A percentile compares a stretch with the other conserved stretches of the same genome.
Conservation (phyloP, 768 basidiomycete species). For the Lactarius quietus region DNA sequence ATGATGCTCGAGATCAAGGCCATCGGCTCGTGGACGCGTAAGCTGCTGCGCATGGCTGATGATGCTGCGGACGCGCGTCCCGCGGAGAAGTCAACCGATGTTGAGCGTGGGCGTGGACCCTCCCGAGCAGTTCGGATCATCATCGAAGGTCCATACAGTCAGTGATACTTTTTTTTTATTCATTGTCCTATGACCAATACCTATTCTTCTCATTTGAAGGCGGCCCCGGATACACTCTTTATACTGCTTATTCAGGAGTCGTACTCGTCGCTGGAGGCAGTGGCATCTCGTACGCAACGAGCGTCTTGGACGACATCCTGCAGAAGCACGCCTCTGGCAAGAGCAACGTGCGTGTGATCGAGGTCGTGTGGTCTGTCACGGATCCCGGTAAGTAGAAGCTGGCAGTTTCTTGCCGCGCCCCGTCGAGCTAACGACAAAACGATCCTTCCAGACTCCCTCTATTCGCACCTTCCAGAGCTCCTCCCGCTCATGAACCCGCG, state of each 20-base stretch:
- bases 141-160: slow-evolving; percentile 55
- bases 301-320: slow-evolving; percentile 52
- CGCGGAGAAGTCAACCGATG: slow-evolving; percentile 16
- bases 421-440: slow-evolving; percentile 22
- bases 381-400: slow-evolving; percentile 38
- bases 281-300: slow-evolving; percentile 55
- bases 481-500: slow-evolving; percentile 37
- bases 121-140: slow-evolving; percentile 36
- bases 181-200: background rate
- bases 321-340: slow-evolving; percentile 34
- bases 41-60: slow-evolving; percentile 41
- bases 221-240: slow-evolving; percentile 44
- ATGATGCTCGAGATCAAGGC: slow-evolving; percentile 51
- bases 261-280: slow-evolving; percentile 58
- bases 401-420: background rate
- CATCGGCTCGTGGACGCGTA: slow-evolving; percentile 48
- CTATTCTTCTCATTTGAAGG: slow-evolving; percentile 32
- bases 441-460: slow-evolving; percentile 33
- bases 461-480: slow-evolving; percentile 39
- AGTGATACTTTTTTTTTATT: slow-evolving; percentile 2
- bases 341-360: slow-evolving; percentile 43
- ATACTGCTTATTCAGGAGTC: slow-evolving; percentile 49
- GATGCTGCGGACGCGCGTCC: slow-evolving; percentile 35
- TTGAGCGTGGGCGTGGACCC: slow-evolving; percentile 10
- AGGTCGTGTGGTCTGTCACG: slow-evolving; percentile 54